These are phyloP conservation scores for Gastrolobium villosum DNA, from an alignment of 306 rosid species.

Conservation along the genomic window DNA sequence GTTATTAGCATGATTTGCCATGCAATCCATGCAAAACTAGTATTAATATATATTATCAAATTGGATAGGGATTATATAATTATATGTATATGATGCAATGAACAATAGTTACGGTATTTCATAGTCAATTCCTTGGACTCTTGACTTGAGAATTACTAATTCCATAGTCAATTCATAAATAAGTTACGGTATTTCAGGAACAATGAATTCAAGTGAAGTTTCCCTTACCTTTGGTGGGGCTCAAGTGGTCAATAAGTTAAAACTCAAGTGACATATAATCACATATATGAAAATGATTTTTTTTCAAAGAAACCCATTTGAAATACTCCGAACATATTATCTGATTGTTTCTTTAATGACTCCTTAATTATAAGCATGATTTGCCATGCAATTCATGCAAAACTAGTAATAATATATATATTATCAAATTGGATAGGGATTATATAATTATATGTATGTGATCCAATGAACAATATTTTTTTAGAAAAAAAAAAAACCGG, in stretches of 20 bases:
- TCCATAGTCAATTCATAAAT: no score
- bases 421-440: background rate
- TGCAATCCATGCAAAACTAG: conserved; percentile 40
- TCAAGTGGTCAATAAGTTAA: background rate
- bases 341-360: background rate
- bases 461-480: background rate
- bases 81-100: conserved; percentile 3
- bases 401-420: background rate
- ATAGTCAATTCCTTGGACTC: no score
- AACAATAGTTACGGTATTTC: background rate
- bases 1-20: conserved; percentile 8
- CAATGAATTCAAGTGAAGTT: background rate
- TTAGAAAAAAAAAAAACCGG: background rate
- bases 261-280: background rate
- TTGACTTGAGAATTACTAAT: no score
- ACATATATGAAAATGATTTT: background rate
- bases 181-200: no score
- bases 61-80: background rate
- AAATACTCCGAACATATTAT: background rate
- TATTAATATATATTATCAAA: background rate
- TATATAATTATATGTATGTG: background rate
- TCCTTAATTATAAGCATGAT: background rate
- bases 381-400: conserved; percentile 43
- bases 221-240: background rate
- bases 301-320: background rate